Evolutionary conservation across 352 stramenopile genomes (phyloP).

Genomic region (Globisporangium parvum): DNA sequence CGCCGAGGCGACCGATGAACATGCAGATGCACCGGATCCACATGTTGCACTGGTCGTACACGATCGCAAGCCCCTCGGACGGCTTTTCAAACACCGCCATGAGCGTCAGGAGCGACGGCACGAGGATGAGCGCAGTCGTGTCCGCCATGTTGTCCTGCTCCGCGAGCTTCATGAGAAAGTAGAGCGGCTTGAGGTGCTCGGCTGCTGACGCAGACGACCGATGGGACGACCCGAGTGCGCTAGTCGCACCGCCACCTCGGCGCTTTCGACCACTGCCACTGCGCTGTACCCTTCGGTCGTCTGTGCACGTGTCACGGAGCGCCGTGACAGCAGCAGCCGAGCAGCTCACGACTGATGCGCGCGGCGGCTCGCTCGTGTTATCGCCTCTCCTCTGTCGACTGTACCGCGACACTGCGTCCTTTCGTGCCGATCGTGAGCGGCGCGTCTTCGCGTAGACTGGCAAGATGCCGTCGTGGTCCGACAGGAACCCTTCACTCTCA

Average conservation of each 20-base stretch:
- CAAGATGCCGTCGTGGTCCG: constrained; percentile 8
- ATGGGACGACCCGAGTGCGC: neutral
- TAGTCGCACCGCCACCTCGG: neutral
- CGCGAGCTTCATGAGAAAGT: constrained; percentile 85
- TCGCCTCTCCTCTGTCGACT: neutral
- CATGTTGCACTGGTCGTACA: constrained; percentile 68
- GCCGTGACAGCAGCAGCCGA: constrained; percentile 1
- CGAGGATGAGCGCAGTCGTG: constrained; percentile 78
- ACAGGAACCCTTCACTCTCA: constrained; percentile 14
- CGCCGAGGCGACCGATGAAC: constrained; percentile 70
- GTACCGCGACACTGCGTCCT: no score
- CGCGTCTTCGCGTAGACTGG: constrained; percentile 4
- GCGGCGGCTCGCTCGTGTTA: neutral
- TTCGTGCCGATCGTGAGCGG: neutral
- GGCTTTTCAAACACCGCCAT: constrained; percentile 74
- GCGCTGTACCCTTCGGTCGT: neutral
- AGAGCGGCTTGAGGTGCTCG: constrained; percentile 58
- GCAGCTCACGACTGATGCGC: constrained; percentile 4
- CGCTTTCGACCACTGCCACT: neutral
- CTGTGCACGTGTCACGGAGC: constrained; percentile 7
- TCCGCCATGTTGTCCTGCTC: constrained; percentile 89
- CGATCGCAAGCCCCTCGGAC: constrained; percentile 44
- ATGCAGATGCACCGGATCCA: constrained; percentile 85
- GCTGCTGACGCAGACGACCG: neutral
- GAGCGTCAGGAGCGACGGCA: constrained; percentile 72